phyloP scores from a whole-genome alignment of 2,329 filamentous ascomycete genomes.

The Leptographium lundbergii region DNA sequence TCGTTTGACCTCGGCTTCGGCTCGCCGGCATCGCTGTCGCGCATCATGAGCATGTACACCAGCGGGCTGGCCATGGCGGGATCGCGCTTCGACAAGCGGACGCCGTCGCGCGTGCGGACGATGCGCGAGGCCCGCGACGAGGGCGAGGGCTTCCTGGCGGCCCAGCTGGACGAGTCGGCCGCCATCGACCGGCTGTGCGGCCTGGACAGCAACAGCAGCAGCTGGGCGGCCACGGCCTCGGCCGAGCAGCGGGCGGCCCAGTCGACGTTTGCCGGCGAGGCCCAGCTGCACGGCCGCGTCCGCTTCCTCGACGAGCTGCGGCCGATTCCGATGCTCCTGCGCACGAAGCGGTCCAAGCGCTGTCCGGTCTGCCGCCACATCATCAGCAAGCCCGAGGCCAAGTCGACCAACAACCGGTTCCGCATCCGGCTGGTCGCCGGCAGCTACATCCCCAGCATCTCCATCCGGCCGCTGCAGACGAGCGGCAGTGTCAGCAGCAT shows the following conservation, averaged over 20 bases:
- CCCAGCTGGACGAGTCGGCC: conserved; percentile 47
- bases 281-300: conserved; percentile 32
- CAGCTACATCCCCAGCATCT: conserved; percentile 75
- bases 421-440: conserved; percentile 83
- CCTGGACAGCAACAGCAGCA: not conserved
- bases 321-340: conserved; percentile 69
- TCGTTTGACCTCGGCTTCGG: conserved; percentile 44
- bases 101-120: conserved; percentile 51
- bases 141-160: conserved; percentile 58
- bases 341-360: conserved; percentile 87
- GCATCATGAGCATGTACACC: conserved; percentile 88
- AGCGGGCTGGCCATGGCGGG: conserved; percentile 17
- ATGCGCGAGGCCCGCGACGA: conserved; percentile 69
- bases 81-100: conserved; percentile 48
- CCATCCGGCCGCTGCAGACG: conserved; percentile 46
- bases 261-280: conserved; percentile 23
- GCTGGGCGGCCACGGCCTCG: conserved; percentile 48
- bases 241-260: conserved; percentile 35
- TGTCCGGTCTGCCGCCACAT: conserved; percentile 91
- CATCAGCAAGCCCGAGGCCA: conserved; percentile 84
- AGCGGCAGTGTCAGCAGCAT: conserved; percentile 7
- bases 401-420: conserved; percentile 79
- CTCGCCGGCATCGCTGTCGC: conserved; percentile 69
- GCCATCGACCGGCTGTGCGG: conserved; percentile 46
- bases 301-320: conserved; percentile 64